A percentile compares a stretch with the other conserved stretches of the same genome.
Conservation (phyloP, 2,329 filamentous ascomycete species). For the Calonectria montana region DNA sequence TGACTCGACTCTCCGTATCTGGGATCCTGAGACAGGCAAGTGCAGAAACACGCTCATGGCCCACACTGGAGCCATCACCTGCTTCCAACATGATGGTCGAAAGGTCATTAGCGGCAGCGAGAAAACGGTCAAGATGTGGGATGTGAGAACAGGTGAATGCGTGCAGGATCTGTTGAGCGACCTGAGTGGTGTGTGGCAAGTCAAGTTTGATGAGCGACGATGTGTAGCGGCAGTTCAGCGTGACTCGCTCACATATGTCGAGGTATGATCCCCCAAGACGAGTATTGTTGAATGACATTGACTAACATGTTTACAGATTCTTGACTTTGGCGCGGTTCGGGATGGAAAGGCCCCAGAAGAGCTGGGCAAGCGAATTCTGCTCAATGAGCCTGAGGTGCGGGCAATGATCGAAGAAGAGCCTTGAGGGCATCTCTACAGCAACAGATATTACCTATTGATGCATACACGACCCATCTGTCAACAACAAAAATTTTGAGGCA, state of each 20-base stretch:
- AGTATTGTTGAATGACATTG: background rate
- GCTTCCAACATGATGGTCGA: slow-evolving; percentile 96
- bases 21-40: slow-evolving; percentile 93
- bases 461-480: slow-evolving; percentile 26
- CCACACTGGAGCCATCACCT: slow-evolving; percentile 97
- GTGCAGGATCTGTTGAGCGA: slow-evolving; percentile 93
- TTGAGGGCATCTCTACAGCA: slow-evolving; percentile 26
- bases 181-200: slow-evolving; percentile 97
- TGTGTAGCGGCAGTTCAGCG: slow-evolving; percentile 97
- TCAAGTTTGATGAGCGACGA: slow-evolving; percentile 94
- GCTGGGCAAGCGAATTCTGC: slow-evolving; percentile 81
- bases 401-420: slow-evolving; percentile 60
- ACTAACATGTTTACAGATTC: slow-evolving; percentile 70
- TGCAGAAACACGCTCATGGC: slow-evolving; percentile 92
- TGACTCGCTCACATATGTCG: slow-evolving; percentile 92
- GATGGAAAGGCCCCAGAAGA: slow-evolving; percentile 84
- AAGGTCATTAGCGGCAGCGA: slow-evolving; percentile 98
- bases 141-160: slow-evolving; percentile 91
- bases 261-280: slow-evolving; percentile 71
- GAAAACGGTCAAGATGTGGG: slow-evolving; percentile 98
- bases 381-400: slow-evolving; percentile 67
- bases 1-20: slow-evolving; percentile 94
- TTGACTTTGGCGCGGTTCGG: slow-evolving; percentile 94
- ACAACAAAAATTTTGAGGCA: slow-evolving; percentile 24
- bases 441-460: slow-evolving; percentile 29